Percentiles rank a stretch among this genome's conserved stretches.
phyloP scores from a whole-genome alignment of 2,329 filamentous ascomycete genomes.

The Xylariales sp. region DNA sequence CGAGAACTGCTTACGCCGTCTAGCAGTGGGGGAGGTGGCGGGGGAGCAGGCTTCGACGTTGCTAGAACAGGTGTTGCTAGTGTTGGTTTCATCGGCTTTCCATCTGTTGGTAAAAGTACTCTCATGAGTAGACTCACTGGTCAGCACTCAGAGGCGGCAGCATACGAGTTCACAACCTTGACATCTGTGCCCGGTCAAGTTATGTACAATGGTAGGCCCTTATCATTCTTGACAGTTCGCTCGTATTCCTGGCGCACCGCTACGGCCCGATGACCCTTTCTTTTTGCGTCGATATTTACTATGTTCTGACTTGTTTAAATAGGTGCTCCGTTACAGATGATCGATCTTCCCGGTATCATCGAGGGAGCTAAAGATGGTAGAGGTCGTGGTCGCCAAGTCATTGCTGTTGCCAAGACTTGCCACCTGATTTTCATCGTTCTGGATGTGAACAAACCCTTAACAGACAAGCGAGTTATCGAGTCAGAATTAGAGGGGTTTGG shows the following conservation, averaged over 20 bases:
- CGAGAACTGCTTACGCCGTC: conserved; percentile 90
- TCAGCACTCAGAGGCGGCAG: conserved; percentile 95
- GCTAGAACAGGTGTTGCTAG: conserved; percentile 97
- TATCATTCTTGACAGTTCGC: conserved; percentile 12
- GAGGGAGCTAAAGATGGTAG: conserved; percentile 98
- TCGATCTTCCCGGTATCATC: conserved; percentile 98
- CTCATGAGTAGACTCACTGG: conserved; percentile 95
- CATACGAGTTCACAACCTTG: conserved; percentile 98
- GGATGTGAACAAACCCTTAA: conserved; percentile 97
- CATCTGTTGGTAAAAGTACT: conserved; percentile 97
- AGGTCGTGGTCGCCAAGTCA: conserved; percentile 96
- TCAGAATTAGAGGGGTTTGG: conserved; percentile 95
- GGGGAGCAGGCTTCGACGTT: conserved; percentile 92
- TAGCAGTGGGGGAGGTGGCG: conserved; percentile 83
- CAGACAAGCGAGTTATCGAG: conserved; percentile 96
- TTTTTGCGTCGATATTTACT: conserved; percentile 4
- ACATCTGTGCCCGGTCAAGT: conserved; percentile 98
- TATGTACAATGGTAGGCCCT: conserved; percentile 78
- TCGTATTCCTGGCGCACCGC: background rate
- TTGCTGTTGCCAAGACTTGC: conserved; percentile 98
- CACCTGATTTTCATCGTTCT: conserved; percentile 98
- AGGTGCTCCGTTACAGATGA: conserved; percentile 95
- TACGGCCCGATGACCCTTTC: background rate
- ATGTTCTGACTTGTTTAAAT: conserved; percentile 35
- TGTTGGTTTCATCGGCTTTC: conserved; percentile 97